Conservation (phyloP, 768 basidiomycete genomes). For the Tulasnella calospora region DNA sequence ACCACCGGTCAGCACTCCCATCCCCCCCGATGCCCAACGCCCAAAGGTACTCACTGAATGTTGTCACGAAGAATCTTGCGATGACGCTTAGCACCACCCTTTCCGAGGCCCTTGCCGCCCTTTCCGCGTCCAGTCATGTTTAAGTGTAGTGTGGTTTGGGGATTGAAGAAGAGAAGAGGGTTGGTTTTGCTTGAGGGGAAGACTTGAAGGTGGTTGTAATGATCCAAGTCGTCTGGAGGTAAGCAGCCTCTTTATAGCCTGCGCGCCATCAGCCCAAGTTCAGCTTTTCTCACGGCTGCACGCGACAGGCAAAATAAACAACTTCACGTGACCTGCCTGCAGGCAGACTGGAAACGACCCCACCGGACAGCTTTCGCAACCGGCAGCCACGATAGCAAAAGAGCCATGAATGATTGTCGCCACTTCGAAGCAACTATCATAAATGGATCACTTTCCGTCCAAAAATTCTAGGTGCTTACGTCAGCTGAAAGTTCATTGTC, state of each 20-base stretch:
- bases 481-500: too few species aligned
- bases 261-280: not conserved
- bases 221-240: not conserved
- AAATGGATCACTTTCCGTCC: too few species aligned
- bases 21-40: not conserved
- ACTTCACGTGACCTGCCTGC: not conserved
- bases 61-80: slow-evolving; percentile 43
- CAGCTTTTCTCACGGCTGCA: not conserved
- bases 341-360: not conserved
- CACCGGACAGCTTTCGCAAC: not conserved
- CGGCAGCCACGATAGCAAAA: too few species aligned
- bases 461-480: too few species aligned
- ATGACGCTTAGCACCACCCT: slow-evolving; percentile 44
- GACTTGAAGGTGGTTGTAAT: not conserved
- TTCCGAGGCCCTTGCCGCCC: slow-evolving; percentile 61
- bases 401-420: too few species aligned
- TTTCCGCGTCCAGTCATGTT: slow-evolving; percentile 74
- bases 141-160: slow-evolving; percentile 28
- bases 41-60: slow-evolving; percentile 27
- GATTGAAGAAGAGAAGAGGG: slow-evolving; percentile 1
- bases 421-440: too few species aligned
- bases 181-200: not conserved
- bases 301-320: slow-evolving; percentile 1
- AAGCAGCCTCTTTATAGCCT: not conserved
- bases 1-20: not conserved